phyloP scores from a whole-genome alignment of 495 filamentous ascomycete species.

The Penicillium daleae region DNA sequence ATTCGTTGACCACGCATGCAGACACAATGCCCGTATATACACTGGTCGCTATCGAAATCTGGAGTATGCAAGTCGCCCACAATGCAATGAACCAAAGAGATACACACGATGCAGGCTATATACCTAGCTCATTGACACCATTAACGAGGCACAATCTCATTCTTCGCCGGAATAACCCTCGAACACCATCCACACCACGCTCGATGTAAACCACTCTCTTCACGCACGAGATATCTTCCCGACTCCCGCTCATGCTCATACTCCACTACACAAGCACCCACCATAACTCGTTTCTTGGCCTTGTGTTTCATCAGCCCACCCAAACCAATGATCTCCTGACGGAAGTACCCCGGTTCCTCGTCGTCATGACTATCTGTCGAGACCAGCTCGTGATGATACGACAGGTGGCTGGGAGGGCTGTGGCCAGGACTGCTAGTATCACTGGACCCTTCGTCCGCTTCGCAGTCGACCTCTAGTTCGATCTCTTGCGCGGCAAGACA shows the following conservation, averaged over 20 bases:
- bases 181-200: conserved; percentile 60
- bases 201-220: conserved; percentile 50
- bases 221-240: conserved; percentile 66
- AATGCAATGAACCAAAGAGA: conserved; percentile 4
- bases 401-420: conserved; percentile 21
- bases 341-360: conserved; percentile 68
- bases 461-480: conserved; percentile 81
- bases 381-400: conserved; percentile 20
- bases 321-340: conserved; percentile 86
- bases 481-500: conserved; percentile 75
- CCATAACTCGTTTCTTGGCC: conserved; percentile 69
- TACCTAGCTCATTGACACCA: background rate
- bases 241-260: conserved; percentile 76
- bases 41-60: conserved; percentile 1
- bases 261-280: conserved; percentile 81
- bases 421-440: conserved; percentile 25
- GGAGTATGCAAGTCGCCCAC: background rate
- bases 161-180: conserved; percentile 42
- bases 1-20: background rate
- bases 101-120: conserved; percentile 3
- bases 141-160: conserved; percentile 18
- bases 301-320: conserved; percentile 85
- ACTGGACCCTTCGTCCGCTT: conserved; percentile 58
- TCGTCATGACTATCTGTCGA: conserved; percentile 39
- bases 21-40: conserved; percentile 8